A percentile compares a stretch with the other conserved stretches of the same genome.
Conservation (phyloP, 345 rosid genomes). For the Salix koriyanagi region DNA sequence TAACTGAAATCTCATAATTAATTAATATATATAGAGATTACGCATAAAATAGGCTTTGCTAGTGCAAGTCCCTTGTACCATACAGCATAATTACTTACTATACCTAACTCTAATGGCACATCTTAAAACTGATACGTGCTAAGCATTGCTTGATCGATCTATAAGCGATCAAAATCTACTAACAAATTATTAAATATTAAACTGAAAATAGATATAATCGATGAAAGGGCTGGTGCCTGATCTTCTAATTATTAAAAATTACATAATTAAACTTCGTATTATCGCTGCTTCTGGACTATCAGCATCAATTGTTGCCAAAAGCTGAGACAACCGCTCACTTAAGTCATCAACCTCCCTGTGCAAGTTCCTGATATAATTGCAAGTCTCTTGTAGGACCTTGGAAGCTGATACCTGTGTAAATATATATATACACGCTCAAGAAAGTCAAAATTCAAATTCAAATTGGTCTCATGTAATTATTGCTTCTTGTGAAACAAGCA, state of each 20-base stretch:
- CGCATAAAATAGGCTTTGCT: slow-evolving; percentile 26
- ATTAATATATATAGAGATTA: neutral
- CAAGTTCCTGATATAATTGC: slow-evolving; percentile 84
- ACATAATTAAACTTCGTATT: slow-evolving; percentile 82
- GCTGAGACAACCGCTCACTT: slow-evolving; percentile 83
- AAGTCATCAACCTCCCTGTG: slow-evolving; percentile 85
- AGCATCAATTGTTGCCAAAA: slow-evolving; percentile 70
- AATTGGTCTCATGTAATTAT: neutral
- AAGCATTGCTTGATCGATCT: slow-evolving; percentile 28
- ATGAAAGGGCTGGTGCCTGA: neutral
- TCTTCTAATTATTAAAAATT: slow-evolving; percentile 10
- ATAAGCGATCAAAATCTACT: slow-evolving; percentile 25
- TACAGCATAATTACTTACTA: slow-evolving; percentile 21
- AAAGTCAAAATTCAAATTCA: neutral
- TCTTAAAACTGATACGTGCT: slow-evolving; percentile 3
- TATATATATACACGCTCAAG: too few species aligned
- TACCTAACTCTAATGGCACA: slow-evolving; percentile 18
- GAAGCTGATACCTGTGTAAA: slow-evolving; percentile 69
- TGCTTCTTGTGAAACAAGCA: neutral
- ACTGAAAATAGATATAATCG: neutral
- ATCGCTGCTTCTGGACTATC: slow-evolving; percentile 90
- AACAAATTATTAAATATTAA: neutral
- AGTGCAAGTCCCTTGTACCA: slow-evolving; percentile 43
- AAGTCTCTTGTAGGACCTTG: slow-evolving; percentile 88
- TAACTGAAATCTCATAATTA: neutral